phyloP scores from a whole-genome alignment of 352 stramenopile species.

The Globisporangium nunn region DNA sequence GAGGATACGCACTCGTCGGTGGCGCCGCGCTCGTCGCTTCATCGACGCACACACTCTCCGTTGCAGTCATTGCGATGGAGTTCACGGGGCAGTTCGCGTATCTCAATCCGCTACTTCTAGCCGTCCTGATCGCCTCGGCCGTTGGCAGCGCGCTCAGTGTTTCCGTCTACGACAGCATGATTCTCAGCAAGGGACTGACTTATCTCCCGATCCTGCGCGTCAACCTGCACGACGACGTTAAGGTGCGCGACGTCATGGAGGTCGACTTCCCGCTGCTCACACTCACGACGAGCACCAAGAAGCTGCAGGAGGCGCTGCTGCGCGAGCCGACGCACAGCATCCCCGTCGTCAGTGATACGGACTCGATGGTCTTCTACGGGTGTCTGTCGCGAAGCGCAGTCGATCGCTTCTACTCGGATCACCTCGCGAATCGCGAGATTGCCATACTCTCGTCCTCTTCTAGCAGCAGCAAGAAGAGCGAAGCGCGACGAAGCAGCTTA shows the following conservation, averaged over 20 bases:
- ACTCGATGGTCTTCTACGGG: conserved; percentile 39
- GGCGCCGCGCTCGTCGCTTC: conserved; percentile 52
- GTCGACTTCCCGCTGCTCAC: conserved; percentile 31
- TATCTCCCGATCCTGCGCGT: conserved; percentile 46
- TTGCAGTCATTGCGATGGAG: conserved; percentile 60
- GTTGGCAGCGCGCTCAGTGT: conserved; percentile 46
- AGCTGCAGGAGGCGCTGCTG: conserved; percentile 24
- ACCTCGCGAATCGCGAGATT: background rate
- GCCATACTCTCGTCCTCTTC: background rate
- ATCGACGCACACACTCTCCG: conserved; percentile 59
- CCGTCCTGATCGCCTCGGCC: conserved; percentile 37
- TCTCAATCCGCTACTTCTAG: conserved; percentile 50
- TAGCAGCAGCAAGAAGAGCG: conserved; percentile 4
- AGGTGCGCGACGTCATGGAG: conserved; percentile 50
- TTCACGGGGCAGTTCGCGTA: conserved; percentile 70
- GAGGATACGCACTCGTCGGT: conserved; percentile 62
- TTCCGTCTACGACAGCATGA: conserved; percentile 58
- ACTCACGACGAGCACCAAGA: conserved; percentile 21
- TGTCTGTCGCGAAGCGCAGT: conserved; percentile 24
- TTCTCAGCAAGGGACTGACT: conserved; percentile 42
- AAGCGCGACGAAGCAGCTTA: conserved; percentile 5
- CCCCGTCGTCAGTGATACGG: conserved; percentile 33
- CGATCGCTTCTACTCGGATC: conserved; percentile 1
- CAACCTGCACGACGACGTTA: conserved; percentile 36
- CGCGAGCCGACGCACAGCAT: conserved; percentile 15